These are phyloP conservation scores for Lipomyces orientalis DNA, from an alignment of 805 yeast genomes.

Conservation along the genomic window DNA sequence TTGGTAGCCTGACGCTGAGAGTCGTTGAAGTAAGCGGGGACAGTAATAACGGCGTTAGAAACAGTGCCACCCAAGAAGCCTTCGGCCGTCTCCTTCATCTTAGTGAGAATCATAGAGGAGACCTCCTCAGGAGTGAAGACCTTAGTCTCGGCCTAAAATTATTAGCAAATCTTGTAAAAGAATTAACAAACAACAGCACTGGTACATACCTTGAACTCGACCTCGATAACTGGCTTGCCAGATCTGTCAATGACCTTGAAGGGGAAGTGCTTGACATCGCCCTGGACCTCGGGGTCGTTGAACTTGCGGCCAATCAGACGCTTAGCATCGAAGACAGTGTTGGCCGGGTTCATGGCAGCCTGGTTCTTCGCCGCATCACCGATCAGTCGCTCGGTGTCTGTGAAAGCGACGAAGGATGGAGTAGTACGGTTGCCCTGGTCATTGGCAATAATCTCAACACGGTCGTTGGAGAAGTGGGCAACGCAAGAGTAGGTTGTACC, in stretches of 20 bases:
- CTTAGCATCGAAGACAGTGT: conserved; percentile 95
- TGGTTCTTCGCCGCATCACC: conserved; percentile 99
- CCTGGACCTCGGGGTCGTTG: conserved; percentile 75
- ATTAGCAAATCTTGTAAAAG: background rate
- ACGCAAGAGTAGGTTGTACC: conserved; percentile 99
- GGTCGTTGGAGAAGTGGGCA: conserved; percentile 81
- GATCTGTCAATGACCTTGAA: conserved; percentile 76
- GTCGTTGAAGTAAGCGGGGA: conserved; percentile 96
- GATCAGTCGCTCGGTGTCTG: conserved; percentile 91
- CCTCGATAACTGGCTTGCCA: conserved; percentile 88
- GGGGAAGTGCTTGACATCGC: conserved; percentile 87
- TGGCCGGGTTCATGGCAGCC: conserved; percentile 93
- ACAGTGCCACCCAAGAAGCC: conserved; percentile 83
- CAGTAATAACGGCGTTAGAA: conserved; percentile 92
- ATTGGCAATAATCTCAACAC: conserved; percentile 94
- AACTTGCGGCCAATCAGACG: conserved; percentile 89
- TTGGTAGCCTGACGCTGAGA: conserved; percentile 98
- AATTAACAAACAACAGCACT: background rate
- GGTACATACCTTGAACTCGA: conserved; percentile 66
- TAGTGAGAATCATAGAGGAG: conserved; percentile 87
- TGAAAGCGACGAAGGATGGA: conserved; percentile 95
- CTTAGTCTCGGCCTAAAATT: conserved; percentile 69
- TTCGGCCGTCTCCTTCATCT: conserved; percentile 96
- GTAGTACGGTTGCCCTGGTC: conserved; percentile 99
- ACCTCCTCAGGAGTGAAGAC: conserved; percentile 92